Base-by-base conservation (phyloP, 805 yeast species). In the Metschnikowia picachoensis region DNA sequence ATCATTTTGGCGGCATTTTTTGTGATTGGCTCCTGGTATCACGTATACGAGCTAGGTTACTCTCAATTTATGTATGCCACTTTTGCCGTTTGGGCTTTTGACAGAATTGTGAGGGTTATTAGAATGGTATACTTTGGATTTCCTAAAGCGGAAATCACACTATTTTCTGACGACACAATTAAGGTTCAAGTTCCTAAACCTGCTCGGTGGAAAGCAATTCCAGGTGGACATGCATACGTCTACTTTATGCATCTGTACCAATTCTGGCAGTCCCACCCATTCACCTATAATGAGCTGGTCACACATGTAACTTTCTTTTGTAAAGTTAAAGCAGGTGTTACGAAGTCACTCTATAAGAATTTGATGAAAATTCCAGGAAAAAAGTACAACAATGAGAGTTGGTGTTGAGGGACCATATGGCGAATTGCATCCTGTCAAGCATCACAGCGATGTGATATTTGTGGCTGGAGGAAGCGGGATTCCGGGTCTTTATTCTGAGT, bases 211-310 rank as follows among this genome's bases (percentile, higher is more conserved):
- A 67, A 66, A 28, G 66, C 74, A 20, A 65, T 59, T 41, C 83
- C 89, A 1, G 88, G 88, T 3, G 70, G 77, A 9, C 79, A 67
- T 58, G 80, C 75, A 0, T 85, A 70, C 51, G 64, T 87, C 28
- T 74, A 82, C 61, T 80, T 85, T 60, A 48, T 82, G 47, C 67
- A 76, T 34, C 71, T 74, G 29, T 58, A 63, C 10, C 61, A 71
- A 34, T 80, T 83, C 58, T 83, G 83, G 81, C 88, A 85, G 60
- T 78, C 84, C 1, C 90, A 85, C 74, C 69, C 1, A 72, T 80
- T 52, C 95, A 89, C 52, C 13, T 54, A 52, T 33, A 28, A 46
- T 13, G 56, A 52, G 35, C 40, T 49, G 37, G 50, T 52, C 11
- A 46, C 56, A 13, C 47, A 52, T 6, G 58, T 70, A 16, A 54